Percentiles rank a stretch among this genome's conserved stretches.
Evolutionary conservation across 257 asterid genomes (phyloP).

Genomic region (Anisodus tanguticus): DNA sequence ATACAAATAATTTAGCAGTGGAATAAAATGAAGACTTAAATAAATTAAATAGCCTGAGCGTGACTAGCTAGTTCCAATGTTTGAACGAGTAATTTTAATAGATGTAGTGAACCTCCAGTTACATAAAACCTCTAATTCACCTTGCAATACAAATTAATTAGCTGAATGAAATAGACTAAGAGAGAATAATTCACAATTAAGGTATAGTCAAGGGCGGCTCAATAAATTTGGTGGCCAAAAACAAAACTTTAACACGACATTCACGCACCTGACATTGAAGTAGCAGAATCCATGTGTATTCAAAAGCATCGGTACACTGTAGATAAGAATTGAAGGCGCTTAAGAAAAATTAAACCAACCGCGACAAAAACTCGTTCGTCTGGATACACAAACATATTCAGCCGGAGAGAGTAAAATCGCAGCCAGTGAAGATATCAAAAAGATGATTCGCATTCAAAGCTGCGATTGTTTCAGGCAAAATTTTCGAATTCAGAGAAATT

Average conservation of each 20-base stretch:
- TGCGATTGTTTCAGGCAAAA: not conserved
- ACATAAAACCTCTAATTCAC: no score
- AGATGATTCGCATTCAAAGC: constrained; percentile 17
- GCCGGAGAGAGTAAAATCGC: not conserved
- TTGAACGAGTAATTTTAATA: not conserved
- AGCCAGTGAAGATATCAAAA: constrained; percentile 19
- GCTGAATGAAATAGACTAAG: no score
- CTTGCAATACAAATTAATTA: no score
- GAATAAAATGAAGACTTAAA: no score
- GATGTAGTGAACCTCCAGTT: no score
- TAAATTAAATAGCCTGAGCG: no score
- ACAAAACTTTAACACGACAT: no score
- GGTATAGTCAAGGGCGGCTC: no score
- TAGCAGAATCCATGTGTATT: constrained; percentile 66
- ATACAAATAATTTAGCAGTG: no score
- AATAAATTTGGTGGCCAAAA: no score
- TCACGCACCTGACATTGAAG: constrained; percentile 68
- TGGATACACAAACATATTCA: not conserved
- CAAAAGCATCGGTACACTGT: constrained; percentile 62
- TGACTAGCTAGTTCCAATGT: no score
- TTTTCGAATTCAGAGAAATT: constrained; percentile 7
- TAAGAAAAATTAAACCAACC: constrained; percentile 25
- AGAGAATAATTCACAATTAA: no score
- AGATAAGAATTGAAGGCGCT: not conserved
- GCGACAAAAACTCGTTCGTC: not conserved